Base-by-base conservation (phyloP, 129 eudicot species). In the Mikania micrantha region DNA sequence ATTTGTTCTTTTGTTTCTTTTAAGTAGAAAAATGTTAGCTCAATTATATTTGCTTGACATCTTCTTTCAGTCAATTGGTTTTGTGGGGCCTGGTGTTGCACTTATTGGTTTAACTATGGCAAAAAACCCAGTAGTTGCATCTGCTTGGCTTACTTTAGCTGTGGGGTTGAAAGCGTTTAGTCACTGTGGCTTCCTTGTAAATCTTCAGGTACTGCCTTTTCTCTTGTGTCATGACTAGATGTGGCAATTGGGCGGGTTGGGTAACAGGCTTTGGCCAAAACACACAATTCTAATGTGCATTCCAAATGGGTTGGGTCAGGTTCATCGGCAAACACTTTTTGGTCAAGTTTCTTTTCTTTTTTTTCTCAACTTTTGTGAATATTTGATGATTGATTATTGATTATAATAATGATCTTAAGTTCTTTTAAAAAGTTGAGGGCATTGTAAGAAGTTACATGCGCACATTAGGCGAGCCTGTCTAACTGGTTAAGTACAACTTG, bases 141-240 rank as follows among this genome's bases (percentile, higher is more conserved):
- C 98, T 74, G 96, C 90, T 38, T 92, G 98, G 98, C 96, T 92
- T 64, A 86, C 96, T 16, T 71, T 92, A 71, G 95, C 98, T 64
- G 98, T 92, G 38, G 98, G 95, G 42, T 71, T 92, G 58, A 92
- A 92, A 70, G 78, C 98, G 13, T 92, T 92, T 74, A 88, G 98
- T 80, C 98, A 92, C 58, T 86, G 88, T 57, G 98, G 98, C 60
- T 92, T 92, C 80, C 98, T 92, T 80, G 98, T 92, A 35, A 92
- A 92, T 75, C 81, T 92, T 74, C 98, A 92, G 96, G 98, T 92
- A 73, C 8, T 56, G 66, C 25, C 11, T 7, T 62, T 40, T 41
- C 52, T 34, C 38, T 64, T 3, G 52, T 19, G 28, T 71, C 69
- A 47, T 71, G 38, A 21, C 49, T 45, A 35, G 38, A 8, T 48